phyloP scores from a whole-genome alignment of 768 basidiomycete genomes.

The Suillus americanus region DNA sequence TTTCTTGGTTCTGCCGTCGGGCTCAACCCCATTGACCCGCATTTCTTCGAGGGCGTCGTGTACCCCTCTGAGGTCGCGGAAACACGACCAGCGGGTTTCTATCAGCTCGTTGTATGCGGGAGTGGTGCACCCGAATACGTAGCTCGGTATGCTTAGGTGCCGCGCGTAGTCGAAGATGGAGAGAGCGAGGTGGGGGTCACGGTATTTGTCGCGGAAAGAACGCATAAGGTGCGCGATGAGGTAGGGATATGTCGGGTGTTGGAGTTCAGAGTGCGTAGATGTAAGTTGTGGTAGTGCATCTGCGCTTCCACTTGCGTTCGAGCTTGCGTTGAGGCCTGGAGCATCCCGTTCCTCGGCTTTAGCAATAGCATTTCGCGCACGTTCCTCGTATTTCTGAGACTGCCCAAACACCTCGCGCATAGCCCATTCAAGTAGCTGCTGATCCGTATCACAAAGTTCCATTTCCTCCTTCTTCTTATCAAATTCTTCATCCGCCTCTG shows the following conservation, averaged over 20 bases:
- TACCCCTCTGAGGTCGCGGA: constrained; percentile 80
- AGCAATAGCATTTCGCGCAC: constrained; percentile 39
- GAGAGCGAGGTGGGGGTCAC: constrained; percentile 78
- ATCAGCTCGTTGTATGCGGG: constrained; percentile 87
- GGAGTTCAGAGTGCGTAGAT: constrained; percentile 30
- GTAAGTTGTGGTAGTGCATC: not conserved
- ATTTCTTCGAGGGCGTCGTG: constrained; percentile 78
- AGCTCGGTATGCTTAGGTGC: constrained; percentile 72
- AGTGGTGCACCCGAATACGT: constrained; percentile 88
- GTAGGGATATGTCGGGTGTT: constrained; percentile 69
- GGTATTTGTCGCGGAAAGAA: constrained; percentile 74
- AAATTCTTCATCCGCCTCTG: constrained; percentile 51
- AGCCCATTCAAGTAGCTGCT: constrained; percentile 74
- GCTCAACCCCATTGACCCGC: constrained; percentile 71
- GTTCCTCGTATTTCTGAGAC: constrained; percentile 48
- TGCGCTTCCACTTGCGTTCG: not conserved
- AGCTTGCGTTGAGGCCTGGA: not conserved
- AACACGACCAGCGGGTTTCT: constrained; percentile 78
- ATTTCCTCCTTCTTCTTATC: constrained; percentile 76
- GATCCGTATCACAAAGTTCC: constrained; percentile 65
- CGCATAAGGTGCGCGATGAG: constrained; percentile 77
- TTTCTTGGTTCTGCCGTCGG: constrained; percentile 58
- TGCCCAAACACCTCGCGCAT: constrained; percentile 65
- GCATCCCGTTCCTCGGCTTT: constrained; percentile 14
- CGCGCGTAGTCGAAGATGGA: constrained; percentile 81